These are phyloP conservation scores for Pythium brachiatum DNA, from an alignment of 352 stramenopile species.

Conservation along the genomic window DNA sequence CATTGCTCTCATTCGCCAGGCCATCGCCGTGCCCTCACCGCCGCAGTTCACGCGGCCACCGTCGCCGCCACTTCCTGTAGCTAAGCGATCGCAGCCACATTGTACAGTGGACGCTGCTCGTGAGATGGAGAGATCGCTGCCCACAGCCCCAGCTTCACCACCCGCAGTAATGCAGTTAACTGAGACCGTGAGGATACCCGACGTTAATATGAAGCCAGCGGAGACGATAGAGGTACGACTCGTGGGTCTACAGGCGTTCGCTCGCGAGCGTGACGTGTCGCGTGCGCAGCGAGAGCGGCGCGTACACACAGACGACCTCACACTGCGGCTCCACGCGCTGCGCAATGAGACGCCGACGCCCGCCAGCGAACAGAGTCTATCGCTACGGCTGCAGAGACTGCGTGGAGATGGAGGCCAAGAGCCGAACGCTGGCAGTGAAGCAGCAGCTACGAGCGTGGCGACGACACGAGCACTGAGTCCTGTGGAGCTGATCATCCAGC, in stretches of 20 bases:
- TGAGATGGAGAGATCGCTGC: slow-evolving; percentile 13
- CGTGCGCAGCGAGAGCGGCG: slow-evolving; percentile 22
- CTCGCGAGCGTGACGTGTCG: slow-evolving; percentile 20
- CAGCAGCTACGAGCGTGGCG: slow-evolving; percentile 14
- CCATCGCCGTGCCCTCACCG: not conserved
- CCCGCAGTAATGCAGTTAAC: not conserved
- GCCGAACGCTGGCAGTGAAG: not conserved
- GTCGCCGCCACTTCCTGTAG: not conserved
- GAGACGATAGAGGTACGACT: slow-evolving; percentile 39
- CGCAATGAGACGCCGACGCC: slow-evolving; percentile 33
- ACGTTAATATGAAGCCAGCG: not conserved
- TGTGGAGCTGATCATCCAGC: slow-evolving; percentile 49
- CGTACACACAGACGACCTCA: slow-evolving; percentile 25
- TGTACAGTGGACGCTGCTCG: slow-evolving; percentile 1
- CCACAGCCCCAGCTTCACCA: slow-evolving; percentile 3
- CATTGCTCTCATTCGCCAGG: slow-evolving; percentile 2
- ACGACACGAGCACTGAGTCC: slow-evolving; percentile 1
- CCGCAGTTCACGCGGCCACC: slow-evolving; percentile 2
- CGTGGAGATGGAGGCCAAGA: not conserved
- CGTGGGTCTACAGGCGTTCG: slow-evolving; percentile 42
- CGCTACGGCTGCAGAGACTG: slow-evolving; percentile 42
- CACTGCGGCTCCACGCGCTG: slow-evolving; percentile 47
- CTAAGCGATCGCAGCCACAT: slow-evolving; percentile 1
- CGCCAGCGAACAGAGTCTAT: slow-evolving; percentile 29
- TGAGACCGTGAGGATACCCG: not conserved